Conservation (phyloP, 2,329 filamentous ascomycete species). For the Nannizziopsis arthrosporioides region DNA sequence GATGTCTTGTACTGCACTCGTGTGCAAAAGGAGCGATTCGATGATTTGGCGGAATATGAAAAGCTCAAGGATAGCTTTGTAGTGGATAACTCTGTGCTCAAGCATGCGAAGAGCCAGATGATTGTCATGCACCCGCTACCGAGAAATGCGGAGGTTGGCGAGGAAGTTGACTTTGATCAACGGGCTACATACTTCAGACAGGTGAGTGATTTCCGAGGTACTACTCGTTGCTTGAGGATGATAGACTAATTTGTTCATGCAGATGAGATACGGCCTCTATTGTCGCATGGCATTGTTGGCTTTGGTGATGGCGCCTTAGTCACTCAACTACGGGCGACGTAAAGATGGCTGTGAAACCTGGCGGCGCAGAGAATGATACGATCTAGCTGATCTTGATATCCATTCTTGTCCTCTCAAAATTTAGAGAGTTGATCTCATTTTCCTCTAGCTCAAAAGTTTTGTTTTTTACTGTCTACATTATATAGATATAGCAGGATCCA, state of each 20-base stretch:
- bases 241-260: conserved; percentile 11
- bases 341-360: neutral
- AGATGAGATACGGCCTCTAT: conserved; percentile 98
- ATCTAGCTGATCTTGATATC: neutral
- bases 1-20: conserved; percentile 96
- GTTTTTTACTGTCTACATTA: conserved; percentile 4
- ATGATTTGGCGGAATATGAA: conserved; percentile 70
- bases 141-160: conserved; percentile 80
- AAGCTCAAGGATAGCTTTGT: conserved; percentile 77
- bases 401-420: neutral
- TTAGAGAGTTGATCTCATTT: neutral
- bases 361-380: neutral
- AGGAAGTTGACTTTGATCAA: conserved; percentile 96
- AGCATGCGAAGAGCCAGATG: conserved; percentile 84
- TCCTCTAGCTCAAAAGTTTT: conserved; percentile 11
- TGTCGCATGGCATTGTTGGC: conserved; percentile 95
- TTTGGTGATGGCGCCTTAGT: conserved; percentile 61
- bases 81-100: conserved; percentile 80
- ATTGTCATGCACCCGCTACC: conserved; percentile 92
- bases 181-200: conserved; percentile 97
- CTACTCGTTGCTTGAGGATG: neutral
- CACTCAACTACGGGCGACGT: conserved; percentile 1
- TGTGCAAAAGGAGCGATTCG: conserved; percentile 92
- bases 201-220: conserved; percentile 48
- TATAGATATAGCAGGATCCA: conserved; percentile 9